Evolutionary conservation across 2,329 filamentous ascomycete species (phyloP).

Genomic region (Endocalyx cinctus): DNA sequence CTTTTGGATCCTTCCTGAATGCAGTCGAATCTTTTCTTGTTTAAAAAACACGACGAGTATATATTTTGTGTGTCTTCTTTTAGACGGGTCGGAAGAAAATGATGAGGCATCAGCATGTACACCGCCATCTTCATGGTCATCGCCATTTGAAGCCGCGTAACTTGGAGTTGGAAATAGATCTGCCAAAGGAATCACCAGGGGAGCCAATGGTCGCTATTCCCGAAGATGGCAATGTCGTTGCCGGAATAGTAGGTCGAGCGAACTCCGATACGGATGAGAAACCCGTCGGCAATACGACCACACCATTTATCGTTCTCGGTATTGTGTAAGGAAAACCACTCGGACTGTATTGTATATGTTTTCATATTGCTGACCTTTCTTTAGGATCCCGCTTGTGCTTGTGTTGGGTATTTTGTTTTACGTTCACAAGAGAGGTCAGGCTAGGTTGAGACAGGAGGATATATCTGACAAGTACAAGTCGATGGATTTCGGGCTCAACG

Average conservation of each 20-base stretch:
- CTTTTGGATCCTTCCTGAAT: too few species aligned
- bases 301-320: slow-evolving; percentile 63
- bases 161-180: too few species aligned
- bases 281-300: slow-evolving; percentile 48
- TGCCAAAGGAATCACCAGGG: too few species aligned
- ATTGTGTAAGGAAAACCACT: slow-evolving; percentile 63
- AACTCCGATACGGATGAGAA: slow-evolving; percentile 57
- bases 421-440: slow-evolving; percentile 74
- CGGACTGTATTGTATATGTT: too few species aligned
- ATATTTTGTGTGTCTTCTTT: too few species aligned
- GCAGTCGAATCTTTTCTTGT: too few species aligned
- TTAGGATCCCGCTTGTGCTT: slow-evolving; percentile 69
- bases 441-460: slow-evolving; percentile 72
- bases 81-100: too few species aligned
- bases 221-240: slow-evolving; percentile 8
- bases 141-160: too few species aligned
- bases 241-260: slow-evolving; percentile 15
- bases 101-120: slow-evolving; percentile 17
- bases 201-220: too few species aligned
- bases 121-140: slow-evolving; percentile 19
- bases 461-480: slow-evolving; percentile 81
- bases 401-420: slow-evolving; percentile 65
- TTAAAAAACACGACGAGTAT: too few species aligned
- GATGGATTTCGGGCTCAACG: slow-evolving; percentile 81
- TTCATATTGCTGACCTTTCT: slow-evolving; percentile 12